Conservation (phyloP, 768 basidiomycete species). For the Crassisporium funariophilum region DNA sequence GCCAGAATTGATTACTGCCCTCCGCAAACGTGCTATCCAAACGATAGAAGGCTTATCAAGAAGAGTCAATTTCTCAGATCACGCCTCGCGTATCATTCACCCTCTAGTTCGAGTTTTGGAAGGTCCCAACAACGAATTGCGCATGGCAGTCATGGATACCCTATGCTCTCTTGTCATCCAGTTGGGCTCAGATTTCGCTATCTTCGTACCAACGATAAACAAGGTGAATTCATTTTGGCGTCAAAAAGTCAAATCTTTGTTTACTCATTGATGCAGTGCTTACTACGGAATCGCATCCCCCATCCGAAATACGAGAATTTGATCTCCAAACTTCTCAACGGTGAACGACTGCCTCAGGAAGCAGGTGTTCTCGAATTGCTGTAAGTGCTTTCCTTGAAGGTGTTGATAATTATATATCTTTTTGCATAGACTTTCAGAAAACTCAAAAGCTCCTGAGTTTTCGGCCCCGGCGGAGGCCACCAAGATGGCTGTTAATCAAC, state of each 20-base stretch:
- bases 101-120: conserved; percentile 89
- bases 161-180: conserved; percentile 91
- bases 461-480: conserved; percentile 85
- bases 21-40: conserved; percentile 88
- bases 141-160: conserved; percentile 88
- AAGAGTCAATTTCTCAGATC: conserved; percentile 96
- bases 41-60: conserved; percentile 90
- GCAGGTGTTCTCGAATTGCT: conserved; percentile 67
- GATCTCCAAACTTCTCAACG: conserved; percentile 85
- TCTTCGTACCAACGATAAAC: conserved; percentile 96
- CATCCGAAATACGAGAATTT: conserved; percentile 88
- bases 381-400: too few relatives aligned
- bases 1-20: conserved; percentile 65
- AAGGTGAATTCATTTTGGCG: conserved; percentile 56
- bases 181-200: conserved; percentile 94
- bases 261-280: conserved; percentile 48
- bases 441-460: conserved; percentile 64
- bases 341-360: conserved; percentile 91
- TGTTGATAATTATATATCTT: conserved; percentile 22
- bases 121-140: conserved; percentile 72
- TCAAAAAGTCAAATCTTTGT: background rate
- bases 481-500: conserved; percentile 94
- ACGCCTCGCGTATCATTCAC: conserved; percentile 95
- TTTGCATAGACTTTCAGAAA: conserved; percentile 37
- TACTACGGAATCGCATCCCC: conserved; percentile 72